Conservation (phyloP, 1,139 yeast species). For the Sugiyamaella grinbergsii region DNA sequence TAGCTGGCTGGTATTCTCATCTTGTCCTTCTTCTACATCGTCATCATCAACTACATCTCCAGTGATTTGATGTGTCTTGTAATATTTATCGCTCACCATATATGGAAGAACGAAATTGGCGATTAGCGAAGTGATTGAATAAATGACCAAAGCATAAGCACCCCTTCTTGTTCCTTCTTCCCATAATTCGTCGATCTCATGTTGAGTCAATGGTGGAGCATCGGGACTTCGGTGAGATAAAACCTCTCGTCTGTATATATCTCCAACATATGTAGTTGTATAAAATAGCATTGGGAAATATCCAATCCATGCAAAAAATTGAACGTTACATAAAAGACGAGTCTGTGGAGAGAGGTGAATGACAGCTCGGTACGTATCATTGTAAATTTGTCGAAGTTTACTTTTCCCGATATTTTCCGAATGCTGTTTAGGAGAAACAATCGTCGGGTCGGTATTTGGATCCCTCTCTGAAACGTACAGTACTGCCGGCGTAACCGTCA, state of each 20-base stretch:
- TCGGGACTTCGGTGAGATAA: slow-evolving; percentile 25
- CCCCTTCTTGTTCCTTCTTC: slow-evolving; percentile 43
- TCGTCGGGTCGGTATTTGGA: slow-evolving; percentile 46
- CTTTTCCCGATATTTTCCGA: slow-evolving; percentile 37
- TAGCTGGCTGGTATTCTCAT: too few species aligned
- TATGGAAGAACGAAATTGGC: slow-evolving; percentile 42
- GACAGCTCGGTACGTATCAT: slow-evolving; percentile 45
- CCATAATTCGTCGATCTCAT: slow-evolving; percentile 28
- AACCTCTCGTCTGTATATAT: slow-evolving; percentile 39
- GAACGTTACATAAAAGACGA: slow-evolving; percentile 39
- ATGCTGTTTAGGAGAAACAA: slow-evolving; percentile 34
- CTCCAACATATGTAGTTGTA: slow-evolving; percentile 47
- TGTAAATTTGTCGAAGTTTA: slow-evolving; percentile 26
- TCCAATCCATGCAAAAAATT: slow-evolving; percentile 44
- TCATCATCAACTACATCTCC: slow-evolving; percentile 17
- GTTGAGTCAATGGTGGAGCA: slow-evolving; percentile 27
- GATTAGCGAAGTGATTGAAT: slow-evolving; percentile 42
- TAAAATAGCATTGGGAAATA: slow-evolving; percentile 45
- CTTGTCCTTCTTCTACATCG: neutral
- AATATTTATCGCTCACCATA: slow-evolving; percentile 28
- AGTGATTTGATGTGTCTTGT: slow-evolving; percentile 15
- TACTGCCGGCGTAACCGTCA: slow-evolving; percentile 48
- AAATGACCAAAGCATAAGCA: slow-evolving; percentile 42
- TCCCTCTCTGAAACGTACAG: slow-evolving; percentile 48
- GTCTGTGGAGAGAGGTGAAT: slow-evolving; percentile 38